Evolutionary conservation across 139 green algal genomes (phyloP), one percentile per base, ranked within the genome.

Genomic region (Auxenochlorella pyrenoidosa): DNA sequence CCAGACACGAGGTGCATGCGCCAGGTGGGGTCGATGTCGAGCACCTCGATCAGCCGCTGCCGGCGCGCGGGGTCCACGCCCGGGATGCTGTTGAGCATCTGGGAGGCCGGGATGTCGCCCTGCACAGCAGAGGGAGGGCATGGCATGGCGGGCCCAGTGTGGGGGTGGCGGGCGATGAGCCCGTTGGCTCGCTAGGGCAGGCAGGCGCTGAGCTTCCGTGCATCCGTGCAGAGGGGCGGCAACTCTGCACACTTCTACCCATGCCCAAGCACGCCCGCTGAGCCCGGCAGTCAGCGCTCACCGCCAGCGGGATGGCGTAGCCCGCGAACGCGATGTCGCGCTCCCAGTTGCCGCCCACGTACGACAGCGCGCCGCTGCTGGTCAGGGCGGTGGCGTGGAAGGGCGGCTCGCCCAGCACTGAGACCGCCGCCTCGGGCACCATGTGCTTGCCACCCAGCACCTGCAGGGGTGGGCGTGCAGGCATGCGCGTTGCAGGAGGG

Each of bases 271-370:
- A n/a, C 60, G 21, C 21, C 66, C 32, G 66, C n/a, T 38, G 59
- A 76, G 40, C 66, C 58, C 10, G 70, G 58, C 40, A 28, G 30
- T 30, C 0, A 6, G 15, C 22, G 2, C 85, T 68, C 38, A 96
- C 94, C 85, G 94, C 92, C 16, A 99, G 89, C 16, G 97, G 96
- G 13, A 99, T 89, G 84, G 92, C 93, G 85, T 94, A 96, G 43
- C 96, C 96, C 1, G 96, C 97, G 88, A 99, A 98, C 22, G 97
- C 97, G 41, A 99, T 92, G 91, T 99, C 96, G 0, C 96, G 90
- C 77, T 95, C 94, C 97, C 97, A 99, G 87, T 95, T 97, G 72
- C 97, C 97, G 2, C 97, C 97, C 40, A 99, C 87, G 86, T 99
- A 99, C 6, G 94, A 89, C 34, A 99, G 90, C 3, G 94, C 88